phyloP scores from a whole-genome alignment of 495 filamentous ascomycete genomes.

The Corynascus novoguineensis region DNA sequence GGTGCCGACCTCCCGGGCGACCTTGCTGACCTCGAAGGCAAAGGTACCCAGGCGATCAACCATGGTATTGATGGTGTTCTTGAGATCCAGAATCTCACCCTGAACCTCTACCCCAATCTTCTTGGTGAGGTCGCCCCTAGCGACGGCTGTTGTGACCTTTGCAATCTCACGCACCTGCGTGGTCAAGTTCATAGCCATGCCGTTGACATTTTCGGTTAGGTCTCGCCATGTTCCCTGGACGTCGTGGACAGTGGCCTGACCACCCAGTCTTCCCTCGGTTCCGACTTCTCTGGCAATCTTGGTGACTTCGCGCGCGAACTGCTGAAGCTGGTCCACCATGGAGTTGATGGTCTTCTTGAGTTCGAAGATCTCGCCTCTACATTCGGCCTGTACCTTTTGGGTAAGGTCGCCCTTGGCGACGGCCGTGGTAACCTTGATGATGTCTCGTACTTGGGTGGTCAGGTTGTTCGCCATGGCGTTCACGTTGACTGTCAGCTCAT shows the following conservation, averaged over 20 bases:
- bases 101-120: conserved; percentile 95
- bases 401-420: conserved; percentile 95
- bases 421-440: conserved; percentile 96
- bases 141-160: conserved; percentile 94
- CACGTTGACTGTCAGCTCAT: conserved; percentile 95
- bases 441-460: conserved; percentile 96
- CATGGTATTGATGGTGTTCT: conserved; percentile 99
- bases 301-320: conserved; percentile 96
- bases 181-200: conserved; percentile 97
- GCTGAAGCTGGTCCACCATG: conserved; percentile 96
- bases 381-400: conserved; percentile 94
- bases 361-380: conserved; percentile 91
- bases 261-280: conserved; percentile 90
- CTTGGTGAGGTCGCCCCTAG: conserved; percentile 86
- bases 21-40: conserved; percentile 97
- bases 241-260: conserved; percentile 94
- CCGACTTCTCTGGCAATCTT: conserved; percentile 97
- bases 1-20: conserved; percentile 95
- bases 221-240: conserved; percentile 98
- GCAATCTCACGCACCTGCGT: conserved; percentile 98
- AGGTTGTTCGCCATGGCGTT: conserved; percentile 98
- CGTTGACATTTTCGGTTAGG: conserved; percentile 95
- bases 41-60: conserved; percentile 96
- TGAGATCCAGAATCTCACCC: conserved; percentile 90
- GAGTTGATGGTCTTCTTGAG: conserved; percentile 97